These are phyloP conservation scores for Phellinidium pouzarii DNA, from an alignment of 1,284 basidiomycete genomes.

Conservation along the genomic window DNA sequence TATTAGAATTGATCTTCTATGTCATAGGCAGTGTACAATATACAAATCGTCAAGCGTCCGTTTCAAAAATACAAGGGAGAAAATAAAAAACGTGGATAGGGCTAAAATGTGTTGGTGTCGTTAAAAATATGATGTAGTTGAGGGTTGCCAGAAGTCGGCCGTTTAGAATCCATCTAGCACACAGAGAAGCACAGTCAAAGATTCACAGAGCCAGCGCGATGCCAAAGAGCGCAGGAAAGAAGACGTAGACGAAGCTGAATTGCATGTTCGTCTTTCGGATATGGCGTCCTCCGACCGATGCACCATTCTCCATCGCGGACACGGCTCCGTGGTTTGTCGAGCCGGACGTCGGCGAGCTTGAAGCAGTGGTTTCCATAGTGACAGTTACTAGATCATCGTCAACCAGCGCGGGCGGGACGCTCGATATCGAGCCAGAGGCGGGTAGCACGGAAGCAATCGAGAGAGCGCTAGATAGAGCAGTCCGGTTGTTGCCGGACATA, in stretches of 20 bases:
- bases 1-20: background rate
- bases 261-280: constrained; percentile 40
- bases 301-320: constrained; percentile 17
- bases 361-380: constrained; percentile 12
- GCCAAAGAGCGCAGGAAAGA: constrained; percentile 52
- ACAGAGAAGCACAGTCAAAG: background rate
- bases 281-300: constrained; percentile 24
- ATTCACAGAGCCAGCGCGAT: constrained; percentile 40
- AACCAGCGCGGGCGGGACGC: constrained; percentile 3
- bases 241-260: constrained; percentile 46
- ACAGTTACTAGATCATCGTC: constrained; percentile 15
- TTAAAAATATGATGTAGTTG: background rate
- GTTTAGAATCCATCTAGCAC: background rate
- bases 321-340: background rate
- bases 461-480: constrained; percentile 28
- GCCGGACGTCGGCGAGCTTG: background rate
- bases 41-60: background rate
- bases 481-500: constrained; percentile 24
- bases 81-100: background rate
- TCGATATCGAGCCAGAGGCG: background rate
- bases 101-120: background rate
- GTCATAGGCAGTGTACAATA: background rate
- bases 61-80: background rate
- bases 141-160: too few species aligned
- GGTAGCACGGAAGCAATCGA: background rate